Conservation (phyloP, 2,329 filamentous ascomycete genomes). For the Colletotrichum sp. region DNA sequence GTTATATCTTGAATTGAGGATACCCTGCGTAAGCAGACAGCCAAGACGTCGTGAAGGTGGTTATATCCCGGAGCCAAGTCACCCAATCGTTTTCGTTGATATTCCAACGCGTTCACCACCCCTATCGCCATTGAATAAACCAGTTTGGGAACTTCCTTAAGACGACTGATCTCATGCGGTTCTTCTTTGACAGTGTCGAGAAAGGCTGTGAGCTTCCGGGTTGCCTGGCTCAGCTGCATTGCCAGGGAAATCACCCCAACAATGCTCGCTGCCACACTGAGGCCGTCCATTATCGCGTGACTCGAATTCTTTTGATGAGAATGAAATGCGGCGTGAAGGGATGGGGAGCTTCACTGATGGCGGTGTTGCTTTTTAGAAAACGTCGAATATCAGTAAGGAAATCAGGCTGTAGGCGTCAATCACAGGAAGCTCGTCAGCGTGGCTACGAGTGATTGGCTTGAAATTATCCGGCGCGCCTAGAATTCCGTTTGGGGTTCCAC, state of each 20-base stretch:
- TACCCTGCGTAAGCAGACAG: no score
- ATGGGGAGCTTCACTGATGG: no score
- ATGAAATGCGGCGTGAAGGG: neutral
- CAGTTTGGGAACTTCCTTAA: neutral
- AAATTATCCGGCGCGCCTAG: no score
- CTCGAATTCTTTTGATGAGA: rapidly evolving
- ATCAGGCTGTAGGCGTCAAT: no score
- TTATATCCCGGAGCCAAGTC: no score
- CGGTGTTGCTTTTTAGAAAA: no score
- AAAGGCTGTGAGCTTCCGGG: neutral
- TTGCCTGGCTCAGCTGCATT: neutral
- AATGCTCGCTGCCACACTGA: neutral
- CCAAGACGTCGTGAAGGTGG: neutral
- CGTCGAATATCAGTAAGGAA: no score
- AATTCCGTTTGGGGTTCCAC: no score
- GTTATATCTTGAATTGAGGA: no score
- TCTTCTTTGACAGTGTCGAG: neutral
- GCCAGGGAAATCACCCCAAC: neutral
- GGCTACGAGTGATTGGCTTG: no score
- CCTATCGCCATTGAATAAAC: neutral
- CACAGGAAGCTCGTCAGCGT: no score
- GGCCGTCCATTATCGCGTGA: neutral
- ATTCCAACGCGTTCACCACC: neutral
- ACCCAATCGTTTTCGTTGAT: no score
- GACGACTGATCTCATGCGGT: rapidly evolving